Evolutionary conservation across 1,284 basidiomycete genomes (phyloP), one percentile per base, ranked within the genome.

Genomic region (Austroboletus novae-zelandiae): DNA sequence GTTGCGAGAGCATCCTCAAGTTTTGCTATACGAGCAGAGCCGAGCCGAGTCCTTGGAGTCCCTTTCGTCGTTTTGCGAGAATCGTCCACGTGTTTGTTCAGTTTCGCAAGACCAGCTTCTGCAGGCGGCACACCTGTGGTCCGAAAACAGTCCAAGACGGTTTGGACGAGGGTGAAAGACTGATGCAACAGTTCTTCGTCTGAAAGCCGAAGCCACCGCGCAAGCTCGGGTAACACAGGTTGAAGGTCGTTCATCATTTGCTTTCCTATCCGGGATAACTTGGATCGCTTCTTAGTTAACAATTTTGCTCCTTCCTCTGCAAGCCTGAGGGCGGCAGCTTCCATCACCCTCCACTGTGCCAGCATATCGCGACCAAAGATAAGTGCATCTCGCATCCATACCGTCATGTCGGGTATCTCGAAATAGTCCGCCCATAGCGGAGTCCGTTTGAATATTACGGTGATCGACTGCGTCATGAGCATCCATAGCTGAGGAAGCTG

Each of bases 341-440:
- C 91, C 55, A 98, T 85, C 9, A 87, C 79, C 36, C 83, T 75
- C 65, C 92, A 81, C 58, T 92, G 84, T 5, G 84, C 85, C 27
- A 96, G 73, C 73, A 96, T 79, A 59, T 93, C 88, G 57, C 89
- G 75, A 14, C 88, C 91, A 64, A 96, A 94, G 50, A 97, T 94
- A 47, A 98, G 76, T 1, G 94, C 94, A 66, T 98, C 95, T 54
- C 94, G 83, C 95, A 98, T 97, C 94, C 94, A 98, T 43, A 86
- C 80, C 23, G 89, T 80, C 94, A 98, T 96, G 47, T 86, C 83
- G 29, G 84, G 79, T 60, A 83, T 84, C 52, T 89, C 85, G 65
- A 91, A 91, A 62, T 79, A 87, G 10, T 74, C 70, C 0, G 95
- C 82, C 94, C 94, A 98, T 18, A 74, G 65, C 0, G 87, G 85